These are phyloP conservation scores for Periconia macrospinosa DNA, from an alignment of 2,329 filamentous ascomycete species.

Conservation along the genomic window DNA sequence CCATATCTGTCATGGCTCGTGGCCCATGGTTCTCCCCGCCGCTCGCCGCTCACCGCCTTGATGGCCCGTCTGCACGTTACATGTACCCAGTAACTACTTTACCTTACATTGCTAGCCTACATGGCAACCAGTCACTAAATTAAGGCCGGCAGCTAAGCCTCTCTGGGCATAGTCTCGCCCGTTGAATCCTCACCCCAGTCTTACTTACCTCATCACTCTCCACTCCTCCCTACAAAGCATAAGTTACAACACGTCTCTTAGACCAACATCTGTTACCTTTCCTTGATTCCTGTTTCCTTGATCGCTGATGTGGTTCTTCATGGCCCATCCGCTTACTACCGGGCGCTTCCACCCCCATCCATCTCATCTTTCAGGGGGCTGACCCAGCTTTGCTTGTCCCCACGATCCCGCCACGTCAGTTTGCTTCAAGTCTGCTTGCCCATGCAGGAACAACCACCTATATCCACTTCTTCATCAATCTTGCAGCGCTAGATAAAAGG, in stretches of 20 bases:
- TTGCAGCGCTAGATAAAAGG: slow-evolving; percentile 29
- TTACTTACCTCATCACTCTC: not conserved
- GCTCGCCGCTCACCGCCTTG: slow-evolving; percentile 22
- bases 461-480: slow-evolving; percentile 33
- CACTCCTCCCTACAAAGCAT: too few species aligned
- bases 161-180: not conserved
- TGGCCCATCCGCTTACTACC: too few species aligned
- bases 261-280: too few species aligned
- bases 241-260: too few species aligned
- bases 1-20: slow-evolving; percentile 1
- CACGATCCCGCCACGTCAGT: slow-evolving; percentile 38
- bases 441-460: slow-evolving; percentile 43
- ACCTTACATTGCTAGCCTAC: too few species aligned
- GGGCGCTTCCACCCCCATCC: not conserved
- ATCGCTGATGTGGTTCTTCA: too few species aligned
- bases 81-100: too few species aligned
- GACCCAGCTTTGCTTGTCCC: slow-evolving; percentile 16
- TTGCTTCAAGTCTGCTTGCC: slow-evolving; percentile 15
- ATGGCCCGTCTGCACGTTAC: too few species aligned
- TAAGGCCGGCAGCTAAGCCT: slow-evolving; percentile 9
- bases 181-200: not conserved
- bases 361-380: slow-evolving; percentile 3
- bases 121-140: too few species aligned
- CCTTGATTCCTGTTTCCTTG: too few species aligned
- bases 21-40: slow-evolving; percentile 2